These are phyloP conservation scores for Fusarium euwallaceae DNA, from an alignment of 2,329 filamentous ascomycete genomes.

Conservation along the genomic window DNA sequence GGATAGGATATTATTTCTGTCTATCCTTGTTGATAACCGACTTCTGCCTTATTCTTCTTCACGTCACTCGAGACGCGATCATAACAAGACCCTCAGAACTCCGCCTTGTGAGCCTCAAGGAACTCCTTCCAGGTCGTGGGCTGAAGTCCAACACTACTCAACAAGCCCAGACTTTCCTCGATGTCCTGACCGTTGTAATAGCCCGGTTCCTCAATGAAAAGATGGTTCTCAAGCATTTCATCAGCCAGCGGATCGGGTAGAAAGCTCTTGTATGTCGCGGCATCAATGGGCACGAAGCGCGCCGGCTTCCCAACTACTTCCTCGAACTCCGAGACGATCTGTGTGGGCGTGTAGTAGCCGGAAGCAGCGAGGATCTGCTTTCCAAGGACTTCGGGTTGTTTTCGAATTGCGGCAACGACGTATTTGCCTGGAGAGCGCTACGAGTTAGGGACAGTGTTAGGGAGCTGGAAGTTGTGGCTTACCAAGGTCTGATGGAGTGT, in stretches of 20 bases:
- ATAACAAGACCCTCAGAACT: neutral
- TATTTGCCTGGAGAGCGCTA: neutral
- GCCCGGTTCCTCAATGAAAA: neutral
- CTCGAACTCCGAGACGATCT: neutral
- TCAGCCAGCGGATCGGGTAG: neutral
- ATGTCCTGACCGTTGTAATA: neutral
- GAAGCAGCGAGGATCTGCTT: neutral
- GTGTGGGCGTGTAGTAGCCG: neutral
- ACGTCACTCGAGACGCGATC: no score
- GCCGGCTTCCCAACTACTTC: neutral
- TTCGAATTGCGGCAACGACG: neutral
- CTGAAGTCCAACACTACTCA: neutral
- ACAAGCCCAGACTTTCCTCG: neutral
- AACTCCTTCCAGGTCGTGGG: neutral
- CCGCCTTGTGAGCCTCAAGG: neutral
- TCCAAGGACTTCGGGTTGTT: neutral
- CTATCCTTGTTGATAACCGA: no score
- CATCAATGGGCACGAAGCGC: neutral
- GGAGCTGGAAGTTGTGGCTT: neutral
- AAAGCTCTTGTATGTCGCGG: conserved; percentile 1
- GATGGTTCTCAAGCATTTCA: neutral
- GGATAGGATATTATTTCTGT: no score
- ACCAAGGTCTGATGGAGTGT: neutral
- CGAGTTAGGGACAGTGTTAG: neutral
- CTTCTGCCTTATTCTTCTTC: no score